Conservation (phyloP, 1,139 yeast genomes). For the Magnusiomyces paraingens region DNA sequence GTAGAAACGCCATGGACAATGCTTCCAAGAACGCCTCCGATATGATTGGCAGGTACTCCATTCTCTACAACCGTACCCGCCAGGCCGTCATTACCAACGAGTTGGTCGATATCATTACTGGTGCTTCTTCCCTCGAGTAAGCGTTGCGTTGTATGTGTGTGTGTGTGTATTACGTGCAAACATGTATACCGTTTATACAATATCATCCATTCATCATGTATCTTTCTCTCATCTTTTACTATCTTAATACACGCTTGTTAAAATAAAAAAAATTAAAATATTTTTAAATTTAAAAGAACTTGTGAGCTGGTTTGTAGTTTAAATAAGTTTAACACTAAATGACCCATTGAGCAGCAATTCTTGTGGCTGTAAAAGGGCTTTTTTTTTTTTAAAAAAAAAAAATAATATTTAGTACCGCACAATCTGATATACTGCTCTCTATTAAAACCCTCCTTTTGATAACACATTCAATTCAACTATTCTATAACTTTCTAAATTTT, state of each 20-base stretch:
- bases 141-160: background rate
- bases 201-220: background rate
- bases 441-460: too few species aligned
- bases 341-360: too few species aligned
- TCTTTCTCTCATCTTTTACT: background rate
- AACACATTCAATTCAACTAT: too few species aligned
- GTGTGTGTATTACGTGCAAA: background rate
- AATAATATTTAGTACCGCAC: too few species aligned
- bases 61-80: constrained; percentile 98
- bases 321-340: too few species aligned
- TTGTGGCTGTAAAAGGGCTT: too few species aligned
- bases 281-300: too few species aligned
- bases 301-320: too few species aligned
- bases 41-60: constrained; percentile 93
- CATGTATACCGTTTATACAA: background rate
- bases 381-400: too few species aligned
- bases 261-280: background rate
- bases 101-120: constrained; percentile 98
- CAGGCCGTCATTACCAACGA: constrained; percentile 99
- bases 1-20: constrained; percentile 99
- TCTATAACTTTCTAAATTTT: too few species aligned
- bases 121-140: constrained; percentile 97
- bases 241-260: background rate
- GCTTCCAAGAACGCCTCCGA: constrained; percentile 99
- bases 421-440: too few species aligned